Evolutionary conservation across 495 filamentous ascomycete genomes (phyloP), one percentile per base, ranked within the genome.

Genomic region (Penicillium goetzii): DNA sequence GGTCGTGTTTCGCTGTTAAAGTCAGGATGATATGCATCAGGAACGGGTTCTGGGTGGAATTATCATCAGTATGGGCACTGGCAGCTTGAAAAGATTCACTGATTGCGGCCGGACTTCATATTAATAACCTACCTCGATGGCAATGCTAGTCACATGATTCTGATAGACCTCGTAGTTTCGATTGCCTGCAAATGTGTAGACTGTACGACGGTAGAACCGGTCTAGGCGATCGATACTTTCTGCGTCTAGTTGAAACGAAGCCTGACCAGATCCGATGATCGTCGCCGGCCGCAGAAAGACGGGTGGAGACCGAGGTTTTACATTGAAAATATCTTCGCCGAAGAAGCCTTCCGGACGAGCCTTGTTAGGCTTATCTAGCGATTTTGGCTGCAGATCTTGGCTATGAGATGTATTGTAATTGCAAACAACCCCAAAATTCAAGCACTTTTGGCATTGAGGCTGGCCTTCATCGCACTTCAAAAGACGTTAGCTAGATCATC

Each of bases 1-100:
- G 73, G 30, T 79, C 74, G 63, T 81, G 72, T 14, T 67, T 69
- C 17, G 74, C 64, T 19, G 76, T 72, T 33, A 80, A 47, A 4
- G 73, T 67, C 40, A 78, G 62, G 45, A 78, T 69, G 17, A 70
- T 66, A 45, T 79, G 79, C 78, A 81, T 80, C 12, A 81, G 49
- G 57, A 72, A 79, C 1, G 79, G 77, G 49, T 78, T 58, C 78
- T 81, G 36, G n/a, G 33, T 15, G 14, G 12, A 47, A 11, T 10
- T 5, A 45, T 45, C 3, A 17, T 47, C 47, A 51, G 47, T 0
- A 51, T 28, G 0, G 15, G 47, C 4, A 30, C 14, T 12, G 45
- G 34, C 21, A 19, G 15, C 47, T n/a, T n/a, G 15, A 4, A 25
- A 32, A 26, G 43, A 57, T 28, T 11, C 4, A 10, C 11, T 19